These are phyloP conservation scores for Fragaria vesca DNA, from an alignment of 306 rosid genomes.

Conservation along the genomic window DNA sequence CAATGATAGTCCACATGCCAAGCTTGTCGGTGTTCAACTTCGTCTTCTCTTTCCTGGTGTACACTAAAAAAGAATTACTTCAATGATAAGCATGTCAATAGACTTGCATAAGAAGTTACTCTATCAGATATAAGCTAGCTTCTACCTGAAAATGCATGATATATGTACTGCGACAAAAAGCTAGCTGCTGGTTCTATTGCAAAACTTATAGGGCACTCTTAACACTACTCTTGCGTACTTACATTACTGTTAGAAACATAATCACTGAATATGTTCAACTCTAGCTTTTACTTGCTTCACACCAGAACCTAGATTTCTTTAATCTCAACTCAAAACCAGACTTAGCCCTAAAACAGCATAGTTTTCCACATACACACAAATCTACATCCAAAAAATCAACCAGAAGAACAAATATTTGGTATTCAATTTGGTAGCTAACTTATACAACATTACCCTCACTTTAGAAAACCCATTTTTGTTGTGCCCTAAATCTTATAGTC, in stretches of 20 bases:
- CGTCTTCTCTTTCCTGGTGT: too few species aligned
- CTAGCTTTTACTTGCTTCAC: background rate
- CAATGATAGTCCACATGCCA: too few species aligned
- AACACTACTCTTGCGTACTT: background rate
- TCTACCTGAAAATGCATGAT: too few species aligned
- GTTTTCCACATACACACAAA: background rate
- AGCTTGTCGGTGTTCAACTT: too few species aligned
- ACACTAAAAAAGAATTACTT: background rate
- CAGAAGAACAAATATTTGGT: background rate
- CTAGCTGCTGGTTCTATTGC: background rate
- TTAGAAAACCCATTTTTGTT: slow-evolving; percentile 11
- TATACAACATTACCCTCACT: slow-evolving; percentile 10
- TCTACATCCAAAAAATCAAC: background rate
- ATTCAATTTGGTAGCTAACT: slow-evolving; percentile 21
- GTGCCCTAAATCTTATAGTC: slow-evolving; percentile 12
- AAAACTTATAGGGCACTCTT: background rate
- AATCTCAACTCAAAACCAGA: background rate
- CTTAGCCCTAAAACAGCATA: background rate
- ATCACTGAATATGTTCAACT: background rate
- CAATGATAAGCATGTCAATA: background rate
- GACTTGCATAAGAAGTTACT: background rate
- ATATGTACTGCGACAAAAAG: background rate
- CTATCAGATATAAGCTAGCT: too few species aligned
- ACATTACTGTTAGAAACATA: background rate
- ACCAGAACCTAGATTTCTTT: background rate